Percentiles rank a stretch among this genome's conserved stretches.
These are phyloP conservation scores for Aspergillus versicolor DNA, from an alignment of 2,329 filamentous ascomycete species.

Conservation along the genomic window DNA sequence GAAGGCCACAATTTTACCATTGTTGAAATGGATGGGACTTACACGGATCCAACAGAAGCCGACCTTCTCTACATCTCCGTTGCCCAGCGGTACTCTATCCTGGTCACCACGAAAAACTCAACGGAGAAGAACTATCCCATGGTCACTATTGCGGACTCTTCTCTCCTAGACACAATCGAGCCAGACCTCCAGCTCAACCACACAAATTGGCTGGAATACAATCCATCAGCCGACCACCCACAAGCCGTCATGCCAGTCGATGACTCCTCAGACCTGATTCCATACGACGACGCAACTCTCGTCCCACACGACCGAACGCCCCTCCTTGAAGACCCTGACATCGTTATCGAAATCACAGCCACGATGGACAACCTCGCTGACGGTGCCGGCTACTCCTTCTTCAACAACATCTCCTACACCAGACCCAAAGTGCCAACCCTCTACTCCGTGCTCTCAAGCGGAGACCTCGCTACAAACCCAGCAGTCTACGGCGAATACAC, in stretches of 20 bases:
- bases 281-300: slow-evolving; percentile 63
- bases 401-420: slow-evolving; percentile 76
- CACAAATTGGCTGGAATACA: slow-evolving; percentile 52
- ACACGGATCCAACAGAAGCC: slow-evolving; percentile 33
- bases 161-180: background rate
- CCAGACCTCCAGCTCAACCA: slow-evolving; percentile 40
- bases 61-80: slow-evolving; percentile 65
- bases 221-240: slow-evolving; percentile 45
- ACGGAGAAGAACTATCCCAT: slow-evolving; percentile 66
- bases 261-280: slow-evolving; percentile 47
- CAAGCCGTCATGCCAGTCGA: slow-evolving; percentile 55
- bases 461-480: slow-evolving; percentile 55
- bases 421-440: slow-evolving; percentile 74
- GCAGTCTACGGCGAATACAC: slow-evolving; percentile 68
- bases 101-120: slow-evolving; percentile 62
- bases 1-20: slow-evolving; percentile 43
- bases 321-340: slow-evolving; percentile 30
- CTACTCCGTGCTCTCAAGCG: slow-evolving; percentile 69
- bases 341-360: slow-evolving; percentile 54
- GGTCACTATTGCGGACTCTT: slow-evolving; percentile 32
- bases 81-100: slow-evolving; percentile 59
- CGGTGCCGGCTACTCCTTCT: slow-evolving; percentile 58
- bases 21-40: slow-evolving; percentile 39
- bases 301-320: slow-evolving; percentile 24
- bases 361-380: slow-evolving; percentile 57